Conservation (phyloP, 2,329 filamentous ascomycete species). For the Rhinocladiella similis region DNA sequence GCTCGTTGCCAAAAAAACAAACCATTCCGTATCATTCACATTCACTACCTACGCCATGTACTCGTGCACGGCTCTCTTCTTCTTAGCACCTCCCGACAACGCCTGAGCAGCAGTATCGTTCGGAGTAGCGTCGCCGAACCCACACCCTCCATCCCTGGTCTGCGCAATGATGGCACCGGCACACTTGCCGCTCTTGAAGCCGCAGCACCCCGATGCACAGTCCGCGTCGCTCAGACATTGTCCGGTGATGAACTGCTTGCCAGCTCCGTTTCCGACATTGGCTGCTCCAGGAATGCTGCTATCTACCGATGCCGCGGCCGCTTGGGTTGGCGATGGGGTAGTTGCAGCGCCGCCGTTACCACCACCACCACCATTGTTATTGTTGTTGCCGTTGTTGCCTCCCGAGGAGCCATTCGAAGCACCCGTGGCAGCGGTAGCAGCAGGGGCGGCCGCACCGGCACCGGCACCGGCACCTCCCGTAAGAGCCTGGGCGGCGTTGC, state of each 20-base stretch:
- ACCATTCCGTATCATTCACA: too few relatives aligned
- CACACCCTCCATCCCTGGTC: conserved; percentile 31
- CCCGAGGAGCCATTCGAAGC: neutral
- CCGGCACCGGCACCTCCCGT: neutral
- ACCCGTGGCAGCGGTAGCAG: neutral
- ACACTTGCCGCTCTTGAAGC: conserved; percentile 36
- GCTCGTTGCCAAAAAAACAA: too few relatives aligned
- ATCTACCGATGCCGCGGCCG: neutral
- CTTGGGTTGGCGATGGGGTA: conserved; percentile 3
- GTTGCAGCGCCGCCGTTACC: neutral
- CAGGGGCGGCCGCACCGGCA: neutral
- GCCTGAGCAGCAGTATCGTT: conserved; percentile 30
- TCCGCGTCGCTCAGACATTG: conserved; percentile 31
- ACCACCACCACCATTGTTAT: too few relatives aligned
- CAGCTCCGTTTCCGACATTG: conserved; percentile 16
- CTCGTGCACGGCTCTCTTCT: conserved; percentile 9
- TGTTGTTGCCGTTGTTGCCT: too few relatives aligned
- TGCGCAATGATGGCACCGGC: conserved; percentile 31
- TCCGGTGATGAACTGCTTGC: conserved; percentile 35
- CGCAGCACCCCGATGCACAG: conserved; percentile 39
- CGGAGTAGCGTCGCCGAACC: conserved; percentile 29
- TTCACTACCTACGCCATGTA: conserved; percentile 11
- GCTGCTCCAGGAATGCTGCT: neutral
- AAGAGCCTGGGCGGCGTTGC: conserved; percentile 27
- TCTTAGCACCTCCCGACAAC: conserved; percentile 13